A percentile compares a stretch with the other conserved stretches of the same genome.
Evolutionary conservation across 2,329 filamentous ascomycete species (phyloP).

Genomic region (Curvularia hawaiiensis): DNA sequence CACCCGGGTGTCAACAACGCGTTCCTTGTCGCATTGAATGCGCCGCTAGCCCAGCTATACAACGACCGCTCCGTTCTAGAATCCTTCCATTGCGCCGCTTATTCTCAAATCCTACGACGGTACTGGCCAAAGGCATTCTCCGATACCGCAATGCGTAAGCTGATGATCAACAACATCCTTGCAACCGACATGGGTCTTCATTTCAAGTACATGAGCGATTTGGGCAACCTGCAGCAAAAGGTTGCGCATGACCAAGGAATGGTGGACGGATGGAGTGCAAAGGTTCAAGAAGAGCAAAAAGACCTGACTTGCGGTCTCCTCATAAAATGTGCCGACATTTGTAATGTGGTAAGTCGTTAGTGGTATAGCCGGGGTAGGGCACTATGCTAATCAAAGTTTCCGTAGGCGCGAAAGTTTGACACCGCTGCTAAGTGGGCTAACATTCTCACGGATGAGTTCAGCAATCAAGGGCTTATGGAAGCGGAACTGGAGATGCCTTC

Average conservation of each 20-base stretch:
- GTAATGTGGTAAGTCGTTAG: conserved; percentile 80
- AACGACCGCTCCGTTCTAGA: conserved; percentile 97
- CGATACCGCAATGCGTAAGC: conserved; percentile 77
- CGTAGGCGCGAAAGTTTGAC: conserved; percentile 80
- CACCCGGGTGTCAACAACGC: conserved; percentile 98
- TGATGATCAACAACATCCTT: conserved; percentile 97
- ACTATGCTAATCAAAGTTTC: conserved; percentile 16
- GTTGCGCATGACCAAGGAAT: conserved; percentile 67
- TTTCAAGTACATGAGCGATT: conserved; percentile 92
- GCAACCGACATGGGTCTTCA: conserved; percentile 98
- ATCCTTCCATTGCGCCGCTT: conserved; percentile 96
- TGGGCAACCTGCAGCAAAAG: conserved; percentile 80
- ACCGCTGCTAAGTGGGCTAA: conserved; percentile 88
- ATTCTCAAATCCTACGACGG: conserved; percentile 89
- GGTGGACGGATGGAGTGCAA: conserved; percentile 76
- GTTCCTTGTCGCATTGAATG: conserved; percentile 89
- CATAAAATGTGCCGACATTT: conserved; percentile 98
- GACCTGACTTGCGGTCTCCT: conserved; percentile 85
- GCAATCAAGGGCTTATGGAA: conserved; percentile 92
- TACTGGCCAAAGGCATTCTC: conserved; percentile 88
- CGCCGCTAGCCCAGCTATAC: conserved; percentile 91
- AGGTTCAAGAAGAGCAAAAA: conserved; percentile 76
- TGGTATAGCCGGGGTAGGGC: not conserved
- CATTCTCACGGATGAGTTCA: conserved; percentile 94
- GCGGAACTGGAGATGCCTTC: conserved; percentile 84